Base-by-base conservation (phyloP, 1,284 basidiomycete genomes). In the Tausonia pullulans region DNA sequence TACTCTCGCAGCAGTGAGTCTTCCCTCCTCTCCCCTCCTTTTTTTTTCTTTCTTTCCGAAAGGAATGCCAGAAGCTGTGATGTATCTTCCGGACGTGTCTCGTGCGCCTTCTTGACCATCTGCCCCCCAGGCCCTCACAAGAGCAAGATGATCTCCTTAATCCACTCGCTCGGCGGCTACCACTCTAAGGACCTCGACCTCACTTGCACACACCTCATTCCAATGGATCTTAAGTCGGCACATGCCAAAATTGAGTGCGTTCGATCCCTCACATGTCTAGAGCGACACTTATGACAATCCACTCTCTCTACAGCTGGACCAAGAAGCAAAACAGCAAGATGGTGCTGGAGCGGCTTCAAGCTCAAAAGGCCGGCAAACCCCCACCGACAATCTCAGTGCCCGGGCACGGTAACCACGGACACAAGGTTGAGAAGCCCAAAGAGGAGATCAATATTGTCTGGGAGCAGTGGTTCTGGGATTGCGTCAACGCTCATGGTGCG, bases 381-480 rank as follows among this genome's bases (percentile, higher is more conserved):
- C 27, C 27, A 27, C 27, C 27, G 27, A 27, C 27, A 27, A 27
- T 27, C 27, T 27, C 27, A 27, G 27, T 27, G 67, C 63, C 63
- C 8, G 50, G 27, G 11, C 46, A 52, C 10, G 60, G 60, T 7
- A 68, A 69, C 61, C 11, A 39, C 52, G 5, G 14, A 43, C 55
- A n/a, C 55, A 41, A 43, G 44, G 41, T 62, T 59, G 40, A 65
- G 50, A 55, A 61, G 59, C 60, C 60, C 51, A 27, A 65, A 54
- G 51, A 62, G 43, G 53, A 68, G 45, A 70, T 70, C 16, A 57
- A 68, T 50, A 62, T 71, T 43, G 67, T 71, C 50, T 70, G 70
- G 67, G 67, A 67, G 8, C 65, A 68, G 51, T 71, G 70, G 70
- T 52, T 70, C n/a, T 66, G 65, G 61, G 68, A 69, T 43, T 71